phyloP scores from a whole-genome alignment of 2,329 filamentous ascomycete species.

The Laburnicola sp. region DNA sequence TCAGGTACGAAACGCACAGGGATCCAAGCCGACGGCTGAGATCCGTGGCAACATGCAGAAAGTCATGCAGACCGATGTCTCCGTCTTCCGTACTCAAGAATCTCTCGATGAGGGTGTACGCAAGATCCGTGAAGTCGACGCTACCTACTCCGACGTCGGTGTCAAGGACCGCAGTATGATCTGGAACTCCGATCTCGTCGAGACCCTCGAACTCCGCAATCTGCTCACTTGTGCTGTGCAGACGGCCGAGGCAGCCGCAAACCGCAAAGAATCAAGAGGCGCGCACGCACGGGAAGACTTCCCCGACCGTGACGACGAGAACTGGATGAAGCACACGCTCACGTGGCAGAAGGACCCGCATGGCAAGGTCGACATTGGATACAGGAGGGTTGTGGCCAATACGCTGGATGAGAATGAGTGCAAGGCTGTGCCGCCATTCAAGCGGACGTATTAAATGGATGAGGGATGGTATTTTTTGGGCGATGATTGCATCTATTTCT shows the following conservation, averaged over 20 bases:
- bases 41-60: constrained; percentile 94
- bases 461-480: not conserved
- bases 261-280: constrained; percentile 95
- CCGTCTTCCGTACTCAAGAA: constrained; percentile 93
- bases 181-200: constrained; percentile 97
- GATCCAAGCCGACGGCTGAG: constrained; percentile 84
- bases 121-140: constrained; percentile 84
- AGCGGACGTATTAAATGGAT: constrained; percentile 75
- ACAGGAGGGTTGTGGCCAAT: constrained; percentile 77
- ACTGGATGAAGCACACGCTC: constrained; percentile 99
- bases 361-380: constrained; percentile 80
- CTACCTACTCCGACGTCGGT: constrained; percentile 77
- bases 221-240: constrained; percentile 95
- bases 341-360: constrained; percentile 94
- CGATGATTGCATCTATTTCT: constrained; percentile 6
- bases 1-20: constrained; percentile 78
- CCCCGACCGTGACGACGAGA: constrained; percentile 90
- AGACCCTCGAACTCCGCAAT: constrained; percentile 94
- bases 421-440: constrained; percentile 94
- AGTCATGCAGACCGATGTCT: constrained; percentile 96
- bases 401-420: constrained; percentile 96
- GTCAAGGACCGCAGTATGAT: constrained; percentile 99
- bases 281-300: constrained; percentile 96
- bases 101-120: constrained; percentile 89
- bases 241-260: constrained; percentile 87